Conservation (phyloP, 1,284 basidiomycete species). For the Naganishia liquefaciens region DNA sequence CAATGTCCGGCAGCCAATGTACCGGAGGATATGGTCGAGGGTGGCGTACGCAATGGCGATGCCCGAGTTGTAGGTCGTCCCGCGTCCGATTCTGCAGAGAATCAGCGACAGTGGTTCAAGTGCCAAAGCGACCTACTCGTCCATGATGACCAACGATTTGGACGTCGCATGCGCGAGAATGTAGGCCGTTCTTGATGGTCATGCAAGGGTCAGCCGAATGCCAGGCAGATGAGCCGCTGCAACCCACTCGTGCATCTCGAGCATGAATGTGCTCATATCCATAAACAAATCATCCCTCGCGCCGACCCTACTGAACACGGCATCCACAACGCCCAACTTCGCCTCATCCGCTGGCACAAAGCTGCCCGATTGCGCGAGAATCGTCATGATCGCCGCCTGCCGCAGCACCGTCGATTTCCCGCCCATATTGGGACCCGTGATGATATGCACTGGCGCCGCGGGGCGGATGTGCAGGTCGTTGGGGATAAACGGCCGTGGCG, state of each 20-base stretch:
- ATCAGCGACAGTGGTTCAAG: not conserved
- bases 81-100: slow-evolving; percentile 67
- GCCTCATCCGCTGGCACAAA: slow-evolving; percentile 87
- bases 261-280: slow-evolving; percentile 84
- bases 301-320: slow-evolving; percentile 89
- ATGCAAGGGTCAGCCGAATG: not conserved
- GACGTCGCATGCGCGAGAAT: slow-evolving; percentile 74
- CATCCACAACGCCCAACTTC: slow-evolving; percentile 81
- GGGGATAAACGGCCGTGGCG: slow-evolving; percentile 68
- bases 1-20: slow-evolving; percentile 76
- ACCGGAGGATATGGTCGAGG: slow-evolving; percentile 72
- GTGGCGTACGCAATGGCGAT: slow-evolving; percentile 90
- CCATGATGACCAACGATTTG: slow-evolving; percentile 88
- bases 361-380: slow-evolving; percentile 88
- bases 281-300: slow-evolving; percentile 93
- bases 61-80: slow-evolving; percentile 89
- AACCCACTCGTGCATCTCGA: slow-evolving; percentile 54
- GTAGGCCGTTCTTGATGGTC: slow-evolving; percentile 50
- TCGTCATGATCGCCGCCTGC: slow-evolving; percentile 84
- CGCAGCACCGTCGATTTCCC: slow-evolving; percentile 88
- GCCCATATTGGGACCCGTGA: slow-evolving; percentile 97
- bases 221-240: not conserved
- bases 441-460: slow-evolving; percentile 66
- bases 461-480: slow-evolving; percentile 72
- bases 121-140: slow-evolving; percentile 63